Percentiles rank a stretch among this genome's conserved stretches.
phyloP scores from a whole-genome alignment of 2,329 filamentous ascomycete species.

The Paramyrothecium sp. region DNA sequence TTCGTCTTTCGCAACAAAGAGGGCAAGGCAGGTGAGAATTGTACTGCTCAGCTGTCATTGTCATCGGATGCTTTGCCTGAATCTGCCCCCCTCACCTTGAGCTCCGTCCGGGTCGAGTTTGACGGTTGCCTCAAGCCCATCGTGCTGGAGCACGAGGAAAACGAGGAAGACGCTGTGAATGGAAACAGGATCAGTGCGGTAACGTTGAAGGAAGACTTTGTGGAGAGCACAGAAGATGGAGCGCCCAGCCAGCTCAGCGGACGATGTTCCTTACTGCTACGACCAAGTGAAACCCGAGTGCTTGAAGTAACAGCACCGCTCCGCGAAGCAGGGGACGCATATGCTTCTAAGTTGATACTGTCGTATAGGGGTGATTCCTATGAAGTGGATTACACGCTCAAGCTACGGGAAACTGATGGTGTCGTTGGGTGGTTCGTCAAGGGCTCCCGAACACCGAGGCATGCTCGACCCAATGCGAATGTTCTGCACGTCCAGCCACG shows the following conservation, averaged over 20 bases:
- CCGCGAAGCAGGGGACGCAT: conserved; percentile 78
- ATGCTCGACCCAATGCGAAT: conserved; percentile 49
- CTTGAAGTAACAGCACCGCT: conserved; percentile 72
- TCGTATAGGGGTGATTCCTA: conserved; percentile 65
- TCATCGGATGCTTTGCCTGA: conserved; percentile 53
- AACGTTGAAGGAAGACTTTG: conserved; percentile 27
- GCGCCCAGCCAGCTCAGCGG: conserved; percentile 47
- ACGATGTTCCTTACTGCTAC: conserved; percentile 61
- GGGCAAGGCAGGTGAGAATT: conserved; percentile 60
- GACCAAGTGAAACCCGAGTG: conserved; percentile 65
- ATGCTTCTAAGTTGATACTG: conserved; percentile 62
- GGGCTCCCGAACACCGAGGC: conserved; percentile 39
- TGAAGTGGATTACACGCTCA: conserved; percentile 64
- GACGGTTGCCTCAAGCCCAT: conserved; percentile 57
- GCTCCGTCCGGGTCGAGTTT: conserved; percentile 53
- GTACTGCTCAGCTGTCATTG: conserved; percentile 56
- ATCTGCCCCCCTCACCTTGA: conserved; percentile 50
- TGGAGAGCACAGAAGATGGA: conserved; percentile 21
- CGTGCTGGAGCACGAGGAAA: conserved; percentile 41
- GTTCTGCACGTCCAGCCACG: conserved; percentile 76
- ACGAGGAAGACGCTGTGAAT: conserved; percentile 1
- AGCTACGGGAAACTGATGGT: conserved; percentile 40
- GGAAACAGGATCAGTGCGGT: conserved; percentile 17
- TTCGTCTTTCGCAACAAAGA: conserved; percentile 59
- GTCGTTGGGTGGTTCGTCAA: conserved; percentile 50